Evolutionary conservation across 2,329 filamentous ascomycete genomes (phyloP), one percentile per base, ranked within the genome.

Genomic region (Pyricularia pennisetigena): DNA sequence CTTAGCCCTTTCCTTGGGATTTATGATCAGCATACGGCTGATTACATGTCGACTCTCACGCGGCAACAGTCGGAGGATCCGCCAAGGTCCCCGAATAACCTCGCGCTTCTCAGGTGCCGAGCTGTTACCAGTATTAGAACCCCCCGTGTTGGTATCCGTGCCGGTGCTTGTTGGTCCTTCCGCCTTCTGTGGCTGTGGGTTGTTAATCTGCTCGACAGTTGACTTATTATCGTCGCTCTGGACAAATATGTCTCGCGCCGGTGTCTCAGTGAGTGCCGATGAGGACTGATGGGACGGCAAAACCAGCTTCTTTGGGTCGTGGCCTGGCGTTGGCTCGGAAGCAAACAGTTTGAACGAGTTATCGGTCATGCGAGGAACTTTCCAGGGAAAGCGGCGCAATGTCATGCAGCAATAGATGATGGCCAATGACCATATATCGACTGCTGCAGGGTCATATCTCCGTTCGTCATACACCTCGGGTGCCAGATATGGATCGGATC

Each of bases 321-420:
- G 85, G 1, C 90, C 91, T 0, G 91, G 90, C 3, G 93, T 92
- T 0, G 94, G 94, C 8, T 91, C 86, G 1, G 95, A 88, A 16
- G 94, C 89, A 76, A 99, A 99, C 1, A 99, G 85, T 74, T 94
- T 94, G 80, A 92, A 99, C 0, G 93, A 97, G 77, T 97, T 98
- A 77, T 99, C 95, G 3, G 92, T 92, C 76, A 93, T 82, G 59
- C 94, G 88, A 4, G 95, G 95, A 49, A 96, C 89, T 80, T 99
- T 99, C 95, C 95, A 99, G 0, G 95, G 95, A 75, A 99, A 99
- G 49, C 95, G 85, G 26, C 95, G 87, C 61, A 99, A 83, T 5
- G 93, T 95, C 95, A 99, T 99, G 82, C 95, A 99, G 79, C 95
- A 98, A 80, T 94, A 99, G 68, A 99, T 98, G 73, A 99, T 99